Evolutionary conservation across 2,329 filamentous ascomycete species (phyloP), one percentile per base, ranked within the genome.

Genomic region (Colletotrichum acutatum): DNA sequence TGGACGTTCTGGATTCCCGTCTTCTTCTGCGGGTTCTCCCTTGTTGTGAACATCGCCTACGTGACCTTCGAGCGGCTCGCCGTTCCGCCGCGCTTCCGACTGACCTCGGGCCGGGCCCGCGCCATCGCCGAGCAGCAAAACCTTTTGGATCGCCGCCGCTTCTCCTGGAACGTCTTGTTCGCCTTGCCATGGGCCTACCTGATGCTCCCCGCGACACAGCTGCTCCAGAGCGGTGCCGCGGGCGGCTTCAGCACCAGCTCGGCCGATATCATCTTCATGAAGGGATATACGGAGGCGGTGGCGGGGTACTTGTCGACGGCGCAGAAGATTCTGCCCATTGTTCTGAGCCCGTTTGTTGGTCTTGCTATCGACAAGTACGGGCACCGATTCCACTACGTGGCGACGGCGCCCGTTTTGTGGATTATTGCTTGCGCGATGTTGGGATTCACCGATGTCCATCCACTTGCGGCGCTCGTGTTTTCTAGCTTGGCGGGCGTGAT

Each of bases 1-100:
- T 78, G 76, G 76, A 78, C 75, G 0, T 77, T 78, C 26, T 78
- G 76, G 76, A 74, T 78, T 2, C 76, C 76, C 1, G 76, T 70
- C 9, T 68, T 76, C 56, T 78, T 78, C 67, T 78, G 76, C 60
- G 68, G 63, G 11, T 59, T 72, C 42, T 75, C 70, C 5, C 62
- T 78, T 6, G 4, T 69, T 6, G 72, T 76, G 19, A 78, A 77
- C 69, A n/a, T 75, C 11, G 37, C 57, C n/a, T 78, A 78, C 62
- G 75, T 78, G 32, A 70, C 53, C 59, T 77, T 77, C 11, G 76
- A 78, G 71, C 66, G 71, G 12, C 49, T 74, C 4, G 54, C 61
- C 11, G 69, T 76, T n/a, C 76, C 73, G 1, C 7, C 32, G 3
- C 52, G 67, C 11, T 72, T 66, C 19, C 57, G 67, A 7, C 65